Conservation (phyloP, 2,329 filamentous ascomycete genomes). For the Clarireedia sp. region DNA sequence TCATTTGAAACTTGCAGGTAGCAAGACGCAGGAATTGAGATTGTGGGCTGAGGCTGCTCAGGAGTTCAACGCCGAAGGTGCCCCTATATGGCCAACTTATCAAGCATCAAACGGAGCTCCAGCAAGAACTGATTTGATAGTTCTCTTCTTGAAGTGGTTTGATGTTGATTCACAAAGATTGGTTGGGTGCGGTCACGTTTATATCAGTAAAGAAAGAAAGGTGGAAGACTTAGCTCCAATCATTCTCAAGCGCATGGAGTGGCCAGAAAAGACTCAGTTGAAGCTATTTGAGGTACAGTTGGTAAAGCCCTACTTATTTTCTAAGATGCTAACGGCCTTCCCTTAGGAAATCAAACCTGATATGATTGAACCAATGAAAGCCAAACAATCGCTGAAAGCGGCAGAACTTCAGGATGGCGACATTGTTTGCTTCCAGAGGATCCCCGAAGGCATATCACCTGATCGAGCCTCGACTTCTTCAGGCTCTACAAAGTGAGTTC, state of each 20-base stretch:
- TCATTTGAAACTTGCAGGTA: conserved; percentile 57
- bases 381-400: conserved; percentile 78
- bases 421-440: conserved; percentile 86
- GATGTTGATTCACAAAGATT: conserved; percentile 70
- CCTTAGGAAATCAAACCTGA: conserved; percentile 82
- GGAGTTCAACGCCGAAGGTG: conserved; percentile 57
- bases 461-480: not conserved
- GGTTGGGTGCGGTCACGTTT: conserved; percentile 72
- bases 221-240: conserved; percentile 73
- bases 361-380: conserved; percentile 94
- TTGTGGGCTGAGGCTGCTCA: conserved; percentile 80
- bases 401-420: conserved; percentile 97
- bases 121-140: conserved; percentile 53
- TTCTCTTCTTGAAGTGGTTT: conserved; percentile 91
- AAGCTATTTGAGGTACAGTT: conserved; percentile 65
- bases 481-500: too few species aligned
- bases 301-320: not conserved
- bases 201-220: conserved; percentile 80
- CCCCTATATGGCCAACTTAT: conserved; percentile 62
- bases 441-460: conserved; percentile 37
- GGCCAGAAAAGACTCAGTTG: conserved; percentile 65
- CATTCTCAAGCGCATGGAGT: conserved; percentile 78
- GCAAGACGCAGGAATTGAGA: conserved; percentile 58
- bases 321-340: conserved; percentile 16
- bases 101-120: conserved; percentile 48